These are phyloP conservation scores for Groenewaldozyma tartarivorans DNA, from an alignment of 805 yeast genomes.

Conservation along the genomic window DNA sequence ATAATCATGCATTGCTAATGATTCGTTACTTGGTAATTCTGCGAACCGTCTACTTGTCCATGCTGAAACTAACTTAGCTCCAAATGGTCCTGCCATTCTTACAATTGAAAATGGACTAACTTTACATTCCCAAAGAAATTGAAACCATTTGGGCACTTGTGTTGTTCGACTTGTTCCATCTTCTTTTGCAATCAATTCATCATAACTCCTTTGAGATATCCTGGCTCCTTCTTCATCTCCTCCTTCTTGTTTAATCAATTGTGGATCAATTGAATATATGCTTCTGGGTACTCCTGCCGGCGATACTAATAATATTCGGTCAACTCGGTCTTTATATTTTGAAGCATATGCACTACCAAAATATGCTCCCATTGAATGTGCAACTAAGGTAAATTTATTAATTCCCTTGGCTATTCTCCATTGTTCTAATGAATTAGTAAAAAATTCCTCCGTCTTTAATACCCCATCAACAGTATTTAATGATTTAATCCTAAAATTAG, in stretches of 20 bases:
- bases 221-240: background rate
- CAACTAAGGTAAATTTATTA: conserved; percentile 49
- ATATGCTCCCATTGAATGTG: conserved; percentile 94
- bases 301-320: conserved; percentile 66
- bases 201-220: background rate
- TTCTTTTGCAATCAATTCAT: background rate
- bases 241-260: conserved; percentile 2
- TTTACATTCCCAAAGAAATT: conserved; percentile 74
- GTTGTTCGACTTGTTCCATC: background rate
- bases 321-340: conserved; percentile 49
- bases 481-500: conserved; percentile 38
- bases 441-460: conserved; percentile 48
- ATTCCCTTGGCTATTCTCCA: conserved; percentile 52
- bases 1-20: conserved; percentile 58
- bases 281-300: conserved; percentile 72
- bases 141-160: conserved; percentile 66
- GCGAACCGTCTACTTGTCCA: conserved; percentile 85
- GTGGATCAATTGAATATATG: conserved; percentile 28
- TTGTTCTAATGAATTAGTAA: conserved; percentile 50
- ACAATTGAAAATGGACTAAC: conserved; percentile 79
- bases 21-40: conserved; percentile 37
- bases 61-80: conserved; percentile 76
- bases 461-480: conserved; percentile 27
- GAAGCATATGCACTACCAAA: conserved; percentile 59
- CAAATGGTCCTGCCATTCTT: conserved; percentile 68